Evolutionary conservation across 2,329 filamentous ascomycete species (phyloP), one percentile per base, ranked within the genome.

Genomic region (Aspergillus quadricinctus): DNA sequence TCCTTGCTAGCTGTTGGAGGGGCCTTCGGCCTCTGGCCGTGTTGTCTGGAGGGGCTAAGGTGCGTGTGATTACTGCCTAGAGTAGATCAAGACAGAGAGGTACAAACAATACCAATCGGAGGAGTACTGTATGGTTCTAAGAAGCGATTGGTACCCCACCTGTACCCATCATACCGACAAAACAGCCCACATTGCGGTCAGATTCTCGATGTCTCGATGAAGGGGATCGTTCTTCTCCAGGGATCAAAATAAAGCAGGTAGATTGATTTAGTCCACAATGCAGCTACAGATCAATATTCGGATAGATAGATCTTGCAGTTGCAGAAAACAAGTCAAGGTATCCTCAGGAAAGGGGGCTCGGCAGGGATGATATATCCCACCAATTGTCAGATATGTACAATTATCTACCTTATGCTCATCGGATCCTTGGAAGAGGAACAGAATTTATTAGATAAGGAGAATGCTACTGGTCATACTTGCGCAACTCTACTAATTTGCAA

Each of bases 1-100:
- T 63, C 60, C 60, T 59, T 60, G 59, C 61, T 63, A 55, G 40
- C 3, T 31, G 4, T 31, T 31, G 19, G 62, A 64, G 62, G 62
- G 60, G 61, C 53, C 43, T 46, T 46, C 43, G 19, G 43, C n/a
- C 25, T 46, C 40, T n/a, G 40, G 40, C 40, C 17, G 21, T 9
- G 17, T 21, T 19, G 7, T n/a, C 40, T 43, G 19, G 48, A 49
- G 48, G 48, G 48, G 48, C 27, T 19, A 27, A 49, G 19, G 29
- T 50, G 49, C 49, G 29, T 50, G 49, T 50, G 49, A 37, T 50
- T 46, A 46, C 10, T 23, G 21, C 43, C 21, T 21, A 23, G 43
- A n/a, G 40, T 43, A 21, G 17, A n/a, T 43, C n/a, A n/a, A n/a
- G n/a, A n/a, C n/a, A 43, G 8, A 43, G 40, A 21, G 40, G n/a